Base-by-base conservation (phyloP, 305 asterid genomes). In the Rubia balearica region DNA sequence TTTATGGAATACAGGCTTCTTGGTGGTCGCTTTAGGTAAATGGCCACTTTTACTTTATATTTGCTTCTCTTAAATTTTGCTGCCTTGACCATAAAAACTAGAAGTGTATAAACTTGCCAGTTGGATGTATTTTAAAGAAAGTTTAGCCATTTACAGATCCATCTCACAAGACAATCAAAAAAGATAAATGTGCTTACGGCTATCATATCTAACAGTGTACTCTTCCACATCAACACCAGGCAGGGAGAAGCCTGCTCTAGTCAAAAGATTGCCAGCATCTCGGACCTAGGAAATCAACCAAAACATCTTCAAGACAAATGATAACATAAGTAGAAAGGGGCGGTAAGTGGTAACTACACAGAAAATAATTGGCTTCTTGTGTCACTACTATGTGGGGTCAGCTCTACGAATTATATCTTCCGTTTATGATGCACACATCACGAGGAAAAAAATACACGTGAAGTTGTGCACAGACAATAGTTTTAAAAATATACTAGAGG, bases 191-290 rank as follows among this genome's bases (percentile, higher is more conserved):
- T 60, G 68, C 94, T 63, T 73, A 91, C 97, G 89, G 71, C 88
- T 91, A 76, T 75, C 76, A 76, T 91, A 93, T 88, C 86, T 84
- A 82, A 93, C 95, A 68, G 87, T 81, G 81, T 89, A 89, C 71
- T 93, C 96, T 73, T 91, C 97, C 71, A 93, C 97, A 73, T 93
- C 98, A 72, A 91, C 98, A 70, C 97, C 95, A 48, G 97, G 96
- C 77, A 93, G 97, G 77, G 84, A 75, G 81, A 91, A 93, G 72
- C 96, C 97, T 43, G 96, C 97, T 85, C 96, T 84, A 64, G 98
- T 93, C 85, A 91, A 82, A 69, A 93, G 88, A 84, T 93, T 91
- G 64, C 96, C 97, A 68, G 98, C 98, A 85, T 93, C 98, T 68
- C 93, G 91, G 71, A 93, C 98, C 98, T 93, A 78, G 64, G 79